These are phyloP conservation scores for Pestalotiopsis sp. DNA, from an alignment of 2,329 filamentous ascomycete species.

Conservation along the genomic window DNA sequence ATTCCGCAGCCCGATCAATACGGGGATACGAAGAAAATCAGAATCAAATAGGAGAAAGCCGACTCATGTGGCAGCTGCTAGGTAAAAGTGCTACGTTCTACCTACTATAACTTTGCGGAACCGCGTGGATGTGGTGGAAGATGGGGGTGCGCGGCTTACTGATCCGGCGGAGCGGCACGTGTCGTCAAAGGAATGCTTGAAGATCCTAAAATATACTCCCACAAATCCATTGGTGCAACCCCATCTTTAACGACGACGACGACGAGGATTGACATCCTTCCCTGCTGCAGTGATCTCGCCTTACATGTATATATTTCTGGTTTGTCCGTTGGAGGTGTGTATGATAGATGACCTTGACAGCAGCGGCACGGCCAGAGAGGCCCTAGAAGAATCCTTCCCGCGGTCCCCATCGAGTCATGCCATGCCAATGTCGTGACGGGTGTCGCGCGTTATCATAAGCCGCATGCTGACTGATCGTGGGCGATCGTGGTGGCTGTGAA, in stretches of 20 bases:
- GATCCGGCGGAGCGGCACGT: background rate
- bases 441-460: background rate
- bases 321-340: background rate
- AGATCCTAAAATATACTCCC: background rate
- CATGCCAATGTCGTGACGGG: background rate
- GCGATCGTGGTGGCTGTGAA: background rate
- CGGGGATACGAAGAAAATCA: background rate
- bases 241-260: background rate
- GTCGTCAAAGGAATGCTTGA: background rate
- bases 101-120: background rate
- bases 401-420: background rate
- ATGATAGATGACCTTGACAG: background rate
- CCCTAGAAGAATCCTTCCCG: conserved; percentile 2
- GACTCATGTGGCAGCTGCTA: background rate
- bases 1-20: background rate
- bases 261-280: background rate
- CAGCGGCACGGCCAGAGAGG: background rate
- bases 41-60: background rate
- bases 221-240: background rate
- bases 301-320: background rate
- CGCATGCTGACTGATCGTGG: background rate
- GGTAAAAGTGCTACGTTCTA: background rate
- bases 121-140: background rate
- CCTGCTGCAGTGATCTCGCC: conserved; percentile 1
- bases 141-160: background rate